phyloP scores from a whole-genome alignment of 768 basidiomycete species.

The Pleurotus tuber-regium region DNA sequence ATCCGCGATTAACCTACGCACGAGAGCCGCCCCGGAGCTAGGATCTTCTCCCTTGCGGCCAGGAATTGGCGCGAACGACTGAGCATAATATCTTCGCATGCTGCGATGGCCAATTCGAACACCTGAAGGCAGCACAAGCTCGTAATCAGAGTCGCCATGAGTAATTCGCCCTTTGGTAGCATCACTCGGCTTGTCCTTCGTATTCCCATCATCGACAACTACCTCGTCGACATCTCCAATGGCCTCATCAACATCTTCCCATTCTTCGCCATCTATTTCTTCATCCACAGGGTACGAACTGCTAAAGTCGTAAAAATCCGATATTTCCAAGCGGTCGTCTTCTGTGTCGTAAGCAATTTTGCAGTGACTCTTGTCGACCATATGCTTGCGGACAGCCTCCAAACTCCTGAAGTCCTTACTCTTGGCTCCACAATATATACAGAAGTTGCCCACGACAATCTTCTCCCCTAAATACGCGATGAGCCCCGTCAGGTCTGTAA shows the following conservation, averaged over 20 bases:
- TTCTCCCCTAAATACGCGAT: conserved; percentile 89
- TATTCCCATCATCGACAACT: conserved; percentile 33
- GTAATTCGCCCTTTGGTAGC: conserved; percentile 56
- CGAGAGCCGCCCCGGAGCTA: conserved; percentile 72
- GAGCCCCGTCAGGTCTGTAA: conserved; percentile 81
- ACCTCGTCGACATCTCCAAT: conserved; percentile 37
- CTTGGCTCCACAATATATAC: conserved; percentile 85
- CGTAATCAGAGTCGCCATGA: conserved; percentile 78
- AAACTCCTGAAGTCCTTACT: conserved; percentile 80
- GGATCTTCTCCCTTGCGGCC: conserved; percentile 50
- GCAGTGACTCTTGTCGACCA: conserved; percentile 95
- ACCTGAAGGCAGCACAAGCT: conserved; percentile 92
- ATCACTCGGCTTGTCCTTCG: conserved; percentile 40
- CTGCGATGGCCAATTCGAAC: conserved; percentile 89
- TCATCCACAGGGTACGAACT: conserved; percentile 61
- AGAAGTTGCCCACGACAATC: conserved; percentile 89
- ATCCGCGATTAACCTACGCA: conserved; percentile 75
- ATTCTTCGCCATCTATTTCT: conserved; percentile 23
- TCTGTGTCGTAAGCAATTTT: conserved; percentile 90
- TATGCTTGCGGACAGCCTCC: conserved; percentile 91
- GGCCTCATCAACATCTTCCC: conserved; percentile 44
- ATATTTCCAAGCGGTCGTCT: conserved; percentile 77
- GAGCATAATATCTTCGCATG: conserved; percentile 83
- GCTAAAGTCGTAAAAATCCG: conserved; percentile 93
- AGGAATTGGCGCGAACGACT: conserved; percentile 56